Evolutionary conservation across 2,329 filamentous ascomycete genomes (phyloP), one percentile per base, ranked within the genome.

Genomic region (Aspergillus latus): DNA sequence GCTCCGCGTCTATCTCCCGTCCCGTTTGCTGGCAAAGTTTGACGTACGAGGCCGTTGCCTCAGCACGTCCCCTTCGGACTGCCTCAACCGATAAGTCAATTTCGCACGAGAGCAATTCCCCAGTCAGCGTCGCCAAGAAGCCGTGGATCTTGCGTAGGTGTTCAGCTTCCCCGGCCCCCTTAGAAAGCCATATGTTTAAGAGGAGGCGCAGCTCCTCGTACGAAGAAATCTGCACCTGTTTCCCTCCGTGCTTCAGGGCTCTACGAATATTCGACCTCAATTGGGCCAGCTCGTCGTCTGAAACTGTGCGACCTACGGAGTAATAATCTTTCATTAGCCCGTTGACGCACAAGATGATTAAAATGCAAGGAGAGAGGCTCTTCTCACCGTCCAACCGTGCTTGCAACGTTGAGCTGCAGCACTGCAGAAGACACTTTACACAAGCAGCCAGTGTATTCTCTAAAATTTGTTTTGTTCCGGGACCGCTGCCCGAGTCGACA

Each of bases 401-500:
- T 45, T 62, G 59, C 36, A 64, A 59, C 21, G 62, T 55, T 45
- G 71, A 64, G 63, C 71, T 73, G 45, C 75, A 56, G 60, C 73
- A 74, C 56, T 71, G 69, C 39, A 76, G 59, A 26, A 76, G 62
- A 52, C 73, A 76, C 61, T 70, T 66, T 7, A 74, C 66, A 57
- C 70, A 68, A 37, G 74, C 73, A 51, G 69, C 71, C 50, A 76
- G 65, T 15, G 72, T 76, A 45, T 74, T 68, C 44, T 70, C 68
- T 51, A 66, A 57, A 42, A 66, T 71, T 61, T 62, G 58, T 52
- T 63, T 64, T 42, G 66, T 69, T 52, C 72, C 70, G 36, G 79
- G 78, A 7, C 70, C 74, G 50, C 72, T 67, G 21, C 71, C 76
- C 1, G 78, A 79, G 66, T 88, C 87, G 21, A 89, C 75, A 15